Evolutionary conservation across 2,329 filamentous ascomycete genomes (phyloP).

Genomic region (Periconia macrospinosa): DNA sequence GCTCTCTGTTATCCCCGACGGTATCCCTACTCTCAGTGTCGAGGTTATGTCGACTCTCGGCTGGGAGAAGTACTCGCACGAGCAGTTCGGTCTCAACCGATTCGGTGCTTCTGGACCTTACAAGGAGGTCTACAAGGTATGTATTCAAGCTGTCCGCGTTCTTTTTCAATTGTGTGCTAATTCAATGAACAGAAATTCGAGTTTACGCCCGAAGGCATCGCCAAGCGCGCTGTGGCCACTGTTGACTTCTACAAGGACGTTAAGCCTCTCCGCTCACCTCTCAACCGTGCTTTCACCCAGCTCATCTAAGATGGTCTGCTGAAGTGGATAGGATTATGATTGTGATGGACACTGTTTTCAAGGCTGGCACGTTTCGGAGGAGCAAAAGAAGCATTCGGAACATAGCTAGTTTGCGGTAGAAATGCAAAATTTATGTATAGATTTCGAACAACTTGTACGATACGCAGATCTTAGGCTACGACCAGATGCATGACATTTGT

Average conservation of each 20-base stretch:
- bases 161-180: slow-evolving; percentile 43
- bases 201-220: slow-evolving; percentile 94
- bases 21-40: slow-evolving; percentile 88
- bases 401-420: not conserved
- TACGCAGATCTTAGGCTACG: not conserved
- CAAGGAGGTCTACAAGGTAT: slow-evolving; percentile 91
- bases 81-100: slow-evolving; percentile 99
- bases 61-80: slow-evolving; percentile 98
- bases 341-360: not conserved
- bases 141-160: slow-evolving; percentile 12
- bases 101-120: slow-evolving; percentile 98
- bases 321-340: not conserved
- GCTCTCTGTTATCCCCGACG: slow-evolving; percentile 88
- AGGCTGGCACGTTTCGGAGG: not conserved
- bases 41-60: slow-evolving; percentile 97
- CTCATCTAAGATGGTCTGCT: slow-evolving; percentile 64
- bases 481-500: not conserved
- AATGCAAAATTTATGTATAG: not conserved
- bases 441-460: not conserved
- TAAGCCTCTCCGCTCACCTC: slow-evolving; percentile 82
- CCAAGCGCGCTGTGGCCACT: slow-evolving; percentile 90
- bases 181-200: slow-evolving; percentile 83
- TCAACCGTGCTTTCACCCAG: slow-evolving; percentile 98
- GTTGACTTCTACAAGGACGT: slow-evolving; percentile 97
- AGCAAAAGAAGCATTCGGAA: not conserved